A percentile compares a stretch with the other conserved stretches of the same genome.
Conservation (phyloP, 495 filamentous ascomycete genomes). For the Sordaria brevicollis region DNA sequence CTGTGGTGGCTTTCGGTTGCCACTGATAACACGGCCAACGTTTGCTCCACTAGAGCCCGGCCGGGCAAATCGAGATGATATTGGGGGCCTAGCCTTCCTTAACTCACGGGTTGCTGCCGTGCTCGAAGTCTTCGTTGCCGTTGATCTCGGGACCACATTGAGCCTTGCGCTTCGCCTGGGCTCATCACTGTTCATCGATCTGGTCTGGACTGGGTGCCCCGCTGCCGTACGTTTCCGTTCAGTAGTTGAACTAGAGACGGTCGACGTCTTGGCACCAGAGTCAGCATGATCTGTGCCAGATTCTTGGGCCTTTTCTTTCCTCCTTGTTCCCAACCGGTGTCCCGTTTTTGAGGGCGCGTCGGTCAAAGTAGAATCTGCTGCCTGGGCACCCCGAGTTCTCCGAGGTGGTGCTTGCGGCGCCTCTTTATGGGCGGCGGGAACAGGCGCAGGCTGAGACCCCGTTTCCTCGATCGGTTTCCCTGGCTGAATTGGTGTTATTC, state of each 20-base stretch:
- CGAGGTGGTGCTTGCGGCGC: constrained; percentile 60
- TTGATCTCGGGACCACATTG: constrained; percentile 44
- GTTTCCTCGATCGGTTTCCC: constrained; percentile 18
- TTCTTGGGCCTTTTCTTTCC: constrained; percentile 33
- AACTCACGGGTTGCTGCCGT: constrained; percentile 57
- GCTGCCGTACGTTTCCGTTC: constrained; percentile 81
- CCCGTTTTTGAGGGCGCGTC: constrained; percentile 58
- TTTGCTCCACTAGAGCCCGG: constrained; percentile 47
- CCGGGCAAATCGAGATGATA: constrained; percentile 40
- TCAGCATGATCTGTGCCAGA: constrained; percentile 13
- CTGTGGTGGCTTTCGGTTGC: constrained; percentile 57
- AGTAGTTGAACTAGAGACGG: constrained; percentile 23
- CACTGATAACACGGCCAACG: constrained; percentile 77
- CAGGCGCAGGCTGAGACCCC: constrained; percentile 29
- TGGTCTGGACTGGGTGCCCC: constrained; percentile 60
- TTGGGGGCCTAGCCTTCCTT: constrained; percentile 63
- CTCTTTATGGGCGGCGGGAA: constrained; percentile 32
- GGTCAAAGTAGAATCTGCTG: constrained; percentile 39
- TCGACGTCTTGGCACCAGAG: constrained; percentile 3
- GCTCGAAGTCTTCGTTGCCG: constrained; percentile 44
- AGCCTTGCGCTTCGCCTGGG: constrained; percentile 72
- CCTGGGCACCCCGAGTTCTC: constrained; percentile 49
- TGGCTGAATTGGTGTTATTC: constrained; percentile 14
- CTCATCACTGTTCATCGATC: constrained; percentile 46
- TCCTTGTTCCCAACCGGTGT: constrained; percentile 37